A percentile compares a stretch with the other conserved stretches of the same genome.
Conservation (phyloP, 2,329 filamentous ascomycete species). For the Drechslerella coelobrocha region DNA sequence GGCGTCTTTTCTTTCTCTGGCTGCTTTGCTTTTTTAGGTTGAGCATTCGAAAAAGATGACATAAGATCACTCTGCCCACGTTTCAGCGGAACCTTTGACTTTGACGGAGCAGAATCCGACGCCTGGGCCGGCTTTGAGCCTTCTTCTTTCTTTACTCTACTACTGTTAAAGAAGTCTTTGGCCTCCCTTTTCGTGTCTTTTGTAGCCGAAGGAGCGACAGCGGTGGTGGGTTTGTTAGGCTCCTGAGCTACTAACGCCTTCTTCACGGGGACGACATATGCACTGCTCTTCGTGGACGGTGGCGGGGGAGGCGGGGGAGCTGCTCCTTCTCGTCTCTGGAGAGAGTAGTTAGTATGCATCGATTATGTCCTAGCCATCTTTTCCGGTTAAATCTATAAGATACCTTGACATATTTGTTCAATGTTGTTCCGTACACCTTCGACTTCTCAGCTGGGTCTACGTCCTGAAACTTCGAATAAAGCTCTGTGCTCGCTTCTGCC, state of each 20-base stretch:
- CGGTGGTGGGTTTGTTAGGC: not conserved
- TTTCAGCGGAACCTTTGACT: conserved; percentile 35
- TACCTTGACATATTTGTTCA: conserved; percentile 72
- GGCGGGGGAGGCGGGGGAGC: conserved; percentile 58
- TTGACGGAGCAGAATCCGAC: conserved; percentile 20
- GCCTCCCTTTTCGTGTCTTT: conserved; percentile 40
- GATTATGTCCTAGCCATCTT: no score
- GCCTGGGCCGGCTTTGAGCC: conserved; percentile 19
- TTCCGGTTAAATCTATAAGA: no score
- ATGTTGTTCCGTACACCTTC: conserved; percentile 74
- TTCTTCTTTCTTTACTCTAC: conserved; percentile 35
- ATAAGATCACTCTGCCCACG: conserved; percentile 48
- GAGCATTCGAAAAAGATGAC: conserved; percentile 46
- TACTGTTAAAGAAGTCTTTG: conserved; percentile 37
- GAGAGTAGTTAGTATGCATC: conserved; percentile 12
- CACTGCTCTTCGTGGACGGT: conserved; percentile 37
- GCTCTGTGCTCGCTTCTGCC: conserved; percentile 71
- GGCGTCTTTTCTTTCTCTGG: conserved; percentile 55
- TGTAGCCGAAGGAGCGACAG: conserved; percentile 3
- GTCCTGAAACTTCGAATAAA: conserved; percentile 64
- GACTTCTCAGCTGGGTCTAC: conserved; percentile 68
- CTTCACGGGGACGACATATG: conserved; percentile 48
- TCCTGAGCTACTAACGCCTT: conserved; percentile 21
- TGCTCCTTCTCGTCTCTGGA: conserved; percentile 62
- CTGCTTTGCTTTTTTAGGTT: conserved; percentile 57